Evolutionary conservation across 257 asterid genomes (phyloP).

Genomic region (Ophiorrhiza pumila): DNA sequence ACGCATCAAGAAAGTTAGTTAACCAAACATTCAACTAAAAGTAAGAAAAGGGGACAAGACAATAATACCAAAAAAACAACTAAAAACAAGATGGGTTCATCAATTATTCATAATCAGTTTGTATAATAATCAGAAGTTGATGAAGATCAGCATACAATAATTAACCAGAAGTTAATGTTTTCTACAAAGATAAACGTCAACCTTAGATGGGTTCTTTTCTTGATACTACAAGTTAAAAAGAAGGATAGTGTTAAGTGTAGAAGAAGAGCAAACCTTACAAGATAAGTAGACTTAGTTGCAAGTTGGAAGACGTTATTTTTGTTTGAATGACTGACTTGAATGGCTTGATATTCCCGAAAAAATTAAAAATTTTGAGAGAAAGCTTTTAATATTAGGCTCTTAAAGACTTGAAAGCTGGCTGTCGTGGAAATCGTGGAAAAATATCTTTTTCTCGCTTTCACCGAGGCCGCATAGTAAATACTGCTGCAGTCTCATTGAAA

Average conservation of each 20-base stretch:
- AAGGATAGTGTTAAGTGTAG: background rate
- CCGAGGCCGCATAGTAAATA: too few species aligned
- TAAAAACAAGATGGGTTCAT: background rate
- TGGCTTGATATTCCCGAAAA: too few species aligned
- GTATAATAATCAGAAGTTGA: background rate
- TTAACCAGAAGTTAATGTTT: background rate
- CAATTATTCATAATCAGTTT: background rate
- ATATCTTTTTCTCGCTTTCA: too few species aligned
- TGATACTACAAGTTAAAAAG: background rate
- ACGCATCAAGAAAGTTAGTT: background rate
- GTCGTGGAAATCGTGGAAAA: too few species aligned
- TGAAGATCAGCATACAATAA: background rate
- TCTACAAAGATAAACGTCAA: constrained; percentile 5
- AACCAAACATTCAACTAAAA: background rate
- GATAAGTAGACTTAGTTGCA: background rate
- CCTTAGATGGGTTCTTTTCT: constrained; percentile 13
- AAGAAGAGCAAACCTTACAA: constrained; percentile 1
- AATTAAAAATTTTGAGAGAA: too few species aligned
- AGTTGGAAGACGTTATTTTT: too few species aligned
- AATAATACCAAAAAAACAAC: background rate
- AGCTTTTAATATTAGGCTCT: too few species aligned
- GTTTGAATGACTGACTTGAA: too few species aligned
- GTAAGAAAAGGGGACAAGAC: background rate
- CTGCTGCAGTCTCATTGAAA: too few species aligned
- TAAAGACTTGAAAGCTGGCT: too few species aligned